Evolutionary conservation across 495 filamentous ascomycete genomes (phyloP).

Genomic region (Neurospora sp.): DNA sequence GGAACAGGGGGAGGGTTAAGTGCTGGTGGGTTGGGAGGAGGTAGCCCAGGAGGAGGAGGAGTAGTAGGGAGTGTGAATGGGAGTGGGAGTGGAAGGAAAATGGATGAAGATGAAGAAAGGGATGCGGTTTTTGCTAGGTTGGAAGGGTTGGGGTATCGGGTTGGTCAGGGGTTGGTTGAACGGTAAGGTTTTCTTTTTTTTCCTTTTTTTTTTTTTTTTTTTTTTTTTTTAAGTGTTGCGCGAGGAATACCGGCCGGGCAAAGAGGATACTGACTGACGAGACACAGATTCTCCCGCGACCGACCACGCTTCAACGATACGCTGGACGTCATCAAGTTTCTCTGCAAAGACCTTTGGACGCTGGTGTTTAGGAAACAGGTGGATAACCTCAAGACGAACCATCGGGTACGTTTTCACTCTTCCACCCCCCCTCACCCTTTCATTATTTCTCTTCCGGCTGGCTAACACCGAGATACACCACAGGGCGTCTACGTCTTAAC

Average conservation of each 20-base stretch:
- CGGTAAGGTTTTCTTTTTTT: slow-evolving; percentile 44
- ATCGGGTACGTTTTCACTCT: slow-evolving; percentile 50
- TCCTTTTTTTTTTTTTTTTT: neutral
- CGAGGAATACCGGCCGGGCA: neutral
- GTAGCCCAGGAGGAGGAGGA: neutral
- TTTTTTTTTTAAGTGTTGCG: no score
- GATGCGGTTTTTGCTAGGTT: slow-evolving; percentile 78
- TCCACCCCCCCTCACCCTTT: neutral
- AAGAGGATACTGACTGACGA: neutral
- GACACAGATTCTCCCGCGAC: slow-evolving; percentile 70
- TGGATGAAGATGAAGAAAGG: slow-evolving; percentile 63
- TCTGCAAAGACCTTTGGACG: slow-evolving; percentile 96
- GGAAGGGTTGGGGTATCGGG: slow-evolving; percentile 81
- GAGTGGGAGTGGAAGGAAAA: slow-evolving; percentile 13
- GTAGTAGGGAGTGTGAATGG: neutral
- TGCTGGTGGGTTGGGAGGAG: neutral
- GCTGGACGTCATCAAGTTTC: slow-evolving; percentile 89
- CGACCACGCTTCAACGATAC: slow-evolving; percentile 79
- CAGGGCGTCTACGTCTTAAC: slow-evolving; percentile 93
- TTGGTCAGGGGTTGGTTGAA: slow-evolving; percentile 88
- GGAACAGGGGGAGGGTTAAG: neutral
- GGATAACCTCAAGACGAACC: slow-evolving; percentile 97
- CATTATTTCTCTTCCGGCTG: neutral
- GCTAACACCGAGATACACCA: neutral
- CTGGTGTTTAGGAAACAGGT: slow-evolving; percentile 92